Conservation (phyloP, 176 grass and related monocot genomes). For the Lolium multiflorum region DNA sequence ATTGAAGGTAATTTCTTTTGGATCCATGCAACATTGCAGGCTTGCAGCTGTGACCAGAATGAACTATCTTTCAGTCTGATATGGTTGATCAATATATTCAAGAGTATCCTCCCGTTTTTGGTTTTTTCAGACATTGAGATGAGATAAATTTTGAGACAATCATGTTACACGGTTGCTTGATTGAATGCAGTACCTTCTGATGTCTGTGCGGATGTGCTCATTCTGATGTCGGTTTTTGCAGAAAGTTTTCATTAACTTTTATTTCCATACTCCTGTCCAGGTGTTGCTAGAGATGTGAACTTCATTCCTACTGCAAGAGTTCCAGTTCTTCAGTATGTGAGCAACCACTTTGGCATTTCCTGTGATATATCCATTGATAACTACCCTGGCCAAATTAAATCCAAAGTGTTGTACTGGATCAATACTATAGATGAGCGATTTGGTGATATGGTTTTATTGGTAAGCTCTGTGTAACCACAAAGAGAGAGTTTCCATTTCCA, state of each 20-base stretch:
- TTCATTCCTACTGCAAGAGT: constrained; percentile 88
- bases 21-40: not conserved
- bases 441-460: constrained; percentile 89
- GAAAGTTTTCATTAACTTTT: not conserved
- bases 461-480: constrained; percentile 36
- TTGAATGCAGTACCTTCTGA: not conserved
- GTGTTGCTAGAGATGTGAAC: constrained; percentile 57
- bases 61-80: not conserved
- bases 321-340: constrained; percentile 78
- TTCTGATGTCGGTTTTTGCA: not conserved
- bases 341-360: constrained; percentile 62
- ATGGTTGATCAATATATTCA: not conserved
- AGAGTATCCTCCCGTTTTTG: not conserved
- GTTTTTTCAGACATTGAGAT: not conserved
- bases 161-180: constrained; percentile 6
- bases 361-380: constrained; percentile 91
- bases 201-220: not conserved
- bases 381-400: constrained; percentile 73
- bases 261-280: constrained; percentile 52
- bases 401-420: constrained; percentile 75
- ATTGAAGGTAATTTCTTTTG: constrained; percentile 55
- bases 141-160: not conserved
- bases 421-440: constrained; percentile 73
- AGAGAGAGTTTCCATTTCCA: not conserved
- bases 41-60: constrained; percentile 3